These are phyloP conservation scores for Hyphodiscus sp. DNA, from an alignment of 2,329 filamentous ascomycete species.

Conservation along the genomic window DNA sequence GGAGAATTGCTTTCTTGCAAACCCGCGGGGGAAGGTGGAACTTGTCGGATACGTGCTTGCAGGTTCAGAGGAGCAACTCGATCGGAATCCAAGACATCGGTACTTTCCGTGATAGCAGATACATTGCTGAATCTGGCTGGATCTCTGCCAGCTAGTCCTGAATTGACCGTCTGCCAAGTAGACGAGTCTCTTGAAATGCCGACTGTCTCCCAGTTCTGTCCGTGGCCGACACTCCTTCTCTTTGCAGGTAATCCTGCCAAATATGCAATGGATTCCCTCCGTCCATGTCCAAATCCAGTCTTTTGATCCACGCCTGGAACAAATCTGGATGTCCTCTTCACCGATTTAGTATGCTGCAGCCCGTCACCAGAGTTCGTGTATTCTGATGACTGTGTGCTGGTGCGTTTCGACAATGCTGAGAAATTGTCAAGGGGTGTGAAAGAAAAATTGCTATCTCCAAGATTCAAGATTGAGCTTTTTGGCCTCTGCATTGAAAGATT, in stretches of 20 bases:
- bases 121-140: conserved; percentile 14
- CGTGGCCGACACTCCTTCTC: conserved; percentile 23
- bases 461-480: conserved; percentile 14
- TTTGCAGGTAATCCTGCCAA: conserved; percentile 7
- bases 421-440: conserved; percentile 20
- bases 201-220: conserved; percentile 15
- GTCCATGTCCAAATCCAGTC: conserved; percentile 22
- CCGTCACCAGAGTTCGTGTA: conserved; percentile 2
- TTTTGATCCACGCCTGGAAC: conserved; percentile 10
- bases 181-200: conserved; percentile 17
- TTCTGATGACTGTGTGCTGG: conserved; percentile 4
- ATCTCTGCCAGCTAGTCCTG: conserved; percentile 5
- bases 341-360: conserved; percentile 5
- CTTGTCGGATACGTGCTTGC: conserved; percentile 11
- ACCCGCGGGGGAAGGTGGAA: background rate
- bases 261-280: conserved; percentile 14
- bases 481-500: conserved; percentile 1
- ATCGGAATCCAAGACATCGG: conserved; percentile 11
- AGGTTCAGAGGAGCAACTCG: conserved; percentile 5
- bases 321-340: conserved; percentile 16
- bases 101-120: conserved; percentile 16
- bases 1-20: conserved; percentile 8
- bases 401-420: conserved; percentile 12
- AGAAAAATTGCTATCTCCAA: conserved; percentile 23
- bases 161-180: conserved; percentile 19